phyloP scores from a whole-genome alignment of 345 rosid genomes.

The Gynandropsis gynandra region DNA sequence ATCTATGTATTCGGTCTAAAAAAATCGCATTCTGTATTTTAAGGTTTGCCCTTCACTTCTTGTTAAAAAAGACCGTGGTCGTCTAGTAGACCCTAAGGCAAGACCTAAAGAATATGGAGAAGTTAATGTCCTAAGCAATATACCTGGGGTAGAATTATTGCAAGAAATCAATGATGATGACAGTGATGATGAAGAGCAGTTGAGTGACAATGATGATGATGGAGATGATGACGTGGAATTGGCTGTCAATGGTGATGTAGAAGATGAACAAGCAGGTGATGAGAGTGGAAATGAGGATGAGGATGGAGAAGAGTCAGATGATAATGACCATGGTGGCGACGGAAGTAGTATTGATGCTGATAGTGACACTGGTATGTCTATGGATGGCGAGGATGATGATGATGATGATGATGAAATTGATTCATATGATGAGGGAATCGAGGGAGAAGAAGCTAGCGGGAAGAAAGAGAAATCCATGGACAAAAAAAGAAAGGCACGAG shows the following conservation, averaged over 20 bases:
- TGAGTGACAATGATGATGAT: constrained; percentile 33
- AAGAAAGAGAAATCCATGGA: constrained; percentile 28
- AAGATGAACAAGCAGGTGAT: constrained; percentile 31
- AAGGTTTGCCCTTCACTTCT: constrained; percentile 88
- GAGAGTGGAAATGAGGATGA: constrained; percentile 42
- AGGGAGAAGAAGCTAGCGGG: constrained; percentile 24
- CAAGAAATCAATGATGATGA: constrained; percentile 34
- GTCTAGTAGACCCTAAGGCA: constrained; percentile 59
- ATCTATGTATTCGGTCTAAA: constrained; percentile 6
- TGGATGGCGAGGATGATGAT: constrained; percentile 24
- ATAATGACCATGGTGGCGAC: constrained; percentile 22
- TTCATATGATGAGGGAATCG: constrained; percentile 30
- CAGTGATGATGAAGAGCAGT: constrained; percentile 21
- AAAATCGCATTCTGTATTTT: constrained; percentile 12
- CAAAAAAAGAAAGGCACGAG: constrained; percentile 62
- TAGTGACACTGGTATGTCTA: constrained; percentile 21
- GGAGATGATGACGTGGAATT: constrained; percentile 34
- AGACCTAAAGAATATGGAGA: constrained; percentile 88
- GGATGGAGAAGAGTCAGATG: constrained; percentile 25
- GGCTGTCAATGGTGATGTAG: constrained; percentile 30
- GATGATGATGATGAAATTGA: constrained; percentile 22
- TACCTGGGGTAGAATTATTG: constrained; percentile 70
- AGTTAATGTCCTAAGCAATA: constrained; percentile 46
- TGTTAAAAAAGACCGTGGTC: constrained; percentile 92
- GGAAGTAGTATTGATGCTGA: constrained; percentile 12